phyloP scores from a whole-genome alignment of 2,329 filamentous ascomycete species.

The Aspergillus latus region DNA sequence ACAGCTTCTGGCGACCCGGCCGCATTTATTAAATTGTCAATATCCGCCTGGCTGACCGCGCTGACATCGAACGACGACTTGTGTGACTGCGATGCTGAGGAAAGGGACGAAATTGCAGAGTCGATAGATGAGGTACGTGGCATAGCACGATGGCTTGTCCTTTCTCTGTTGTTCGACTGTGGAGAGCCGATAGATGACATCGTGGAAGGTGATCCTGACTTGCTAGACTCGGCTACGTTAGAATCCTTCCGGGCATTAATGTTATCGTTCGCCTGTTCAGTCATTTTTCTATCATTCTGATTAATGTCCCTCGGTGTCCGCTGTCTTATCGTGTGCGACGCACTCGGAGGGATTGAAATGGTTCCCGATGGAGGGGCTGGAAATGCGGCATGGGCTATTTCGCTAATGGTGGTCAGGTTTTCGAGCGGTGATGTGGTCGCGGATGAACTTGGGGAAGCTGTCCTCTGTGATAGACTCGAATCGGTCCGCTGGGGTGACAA shows the following conservation, averaged over 20 bases:
- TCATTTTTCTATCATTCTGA: conserved; percentile 30
- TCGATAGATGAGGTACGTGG: conserved; percentile 87
- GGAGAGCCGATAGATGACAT: conserved; percentile 31
- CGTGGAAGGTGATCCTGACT: conserved; percentile 32
- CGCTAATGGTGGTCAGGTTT: conserved; percentile 23
- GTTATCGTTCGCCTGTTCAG: conserved; percentile 22
- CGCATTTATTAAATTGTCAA: conserved; percentile 73
- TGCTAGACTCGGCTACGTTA: conserved; percentile 28
- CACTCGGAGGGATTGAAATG: conserved; percentile 21
- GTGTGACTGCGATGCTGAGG: conserved; percentile 58
- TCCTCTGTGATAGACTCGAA: conserved; percentile 27
- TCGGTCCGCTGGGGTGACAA: conserved; percentile 23
- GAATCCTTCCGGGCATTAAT: conserved; percentile 28
- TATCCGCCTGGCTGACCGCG: conserved; percentile 67
- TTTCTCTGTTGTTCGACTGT: conserved; percentile 32
- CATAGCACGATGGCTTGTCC: conserved; percentile 38
- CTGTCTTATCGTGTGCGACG: conserved; percentile 16
- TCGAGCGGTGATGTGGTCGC: conserved; percentile 24
- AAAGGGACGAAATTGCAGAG: conserved; percentile 80
- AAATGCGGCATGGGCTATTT: conserved; percentile 32
- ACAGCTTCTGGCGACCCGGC: conserved; percentile 88
- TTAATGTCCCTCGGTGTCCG: conserved; percentile 11
- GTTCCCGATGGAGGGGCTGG: conserved; percentile 28
- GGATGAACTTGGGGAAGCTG: conserved; percentile 28
- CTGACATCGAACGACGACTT: conserved; percentile 59